phyloP scores from a whole-genome alignment of 164 flowering plant genomes.

The Macadamia integrifolia region DNA sequence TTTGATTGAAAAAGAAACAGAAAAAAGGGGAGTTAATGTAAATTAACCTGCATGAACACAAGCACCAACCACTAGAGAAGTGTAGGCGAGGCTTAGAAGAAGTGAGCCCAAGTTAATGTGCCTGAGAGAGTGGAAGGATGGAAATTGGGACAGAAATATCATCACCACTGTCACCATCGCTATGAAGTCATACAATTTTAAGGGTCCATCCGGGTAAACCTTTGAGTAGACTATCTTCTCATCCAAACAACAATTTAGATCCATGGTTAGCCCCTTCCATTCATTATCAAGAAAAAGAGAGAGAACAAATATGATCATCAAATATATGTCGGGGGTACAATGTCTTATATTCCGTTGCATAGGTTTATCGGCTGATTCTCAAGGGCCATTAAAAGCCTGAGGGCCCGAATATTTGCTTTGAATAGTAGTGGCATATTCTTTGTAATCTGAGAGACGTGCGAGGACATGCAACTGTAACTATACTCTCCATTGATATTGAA shows the following conservation, averaged over 20 bases:
- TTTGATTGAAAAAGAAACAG: not conserved
- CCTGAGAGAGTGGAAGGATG: constrained; percentile 89
- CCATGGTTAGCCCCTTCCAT: not conserved
- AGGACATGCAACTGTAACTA: too few relatives aligned
- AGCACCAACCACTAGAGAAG: constrained; percentile 76
- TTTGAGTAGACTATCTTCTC: constrained; percentile 54
- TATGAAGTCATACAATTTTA: constrained; percentile 80
- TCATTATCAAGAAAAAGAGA: not conserved
- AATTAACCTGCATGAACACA: constrained; percentile 73
- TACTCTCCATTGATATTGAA: too few relatives aligned
- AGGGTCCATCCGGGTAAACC: constrained; percentile 60
- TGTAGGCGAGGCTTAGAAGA: constrained; percentile 80
- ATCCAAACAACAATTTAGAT: constrained; percentile 4
- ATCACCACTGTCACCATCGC: constrained; percentile 79
- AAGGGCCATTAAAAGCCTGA: too few relatives aligned
- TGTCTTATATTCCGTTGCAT: not conserved
- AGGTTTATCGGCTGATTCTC: too few relatives aligned
- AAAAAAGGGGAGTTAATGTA: not conserved
- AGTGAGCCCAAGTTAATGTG: constrained; percentile 82
- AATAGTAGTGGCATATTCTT: too few relatives aligned
- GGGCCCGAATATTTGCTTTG: too few relatives aligned
- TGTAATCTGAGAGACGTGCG: too few relatives aligned
- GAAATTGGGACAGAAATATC: constrained; percentile 89
- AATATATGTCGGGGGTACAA: not conserved
- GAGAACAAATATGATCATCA: not conserved